Percentiles rank a stretch among this genome's conserved stretches.
Evolutionary conservation across 2,329 filamentous ascomycete species (phyloP).

Genomic region (Microthyrium microscopicum): DNA sequence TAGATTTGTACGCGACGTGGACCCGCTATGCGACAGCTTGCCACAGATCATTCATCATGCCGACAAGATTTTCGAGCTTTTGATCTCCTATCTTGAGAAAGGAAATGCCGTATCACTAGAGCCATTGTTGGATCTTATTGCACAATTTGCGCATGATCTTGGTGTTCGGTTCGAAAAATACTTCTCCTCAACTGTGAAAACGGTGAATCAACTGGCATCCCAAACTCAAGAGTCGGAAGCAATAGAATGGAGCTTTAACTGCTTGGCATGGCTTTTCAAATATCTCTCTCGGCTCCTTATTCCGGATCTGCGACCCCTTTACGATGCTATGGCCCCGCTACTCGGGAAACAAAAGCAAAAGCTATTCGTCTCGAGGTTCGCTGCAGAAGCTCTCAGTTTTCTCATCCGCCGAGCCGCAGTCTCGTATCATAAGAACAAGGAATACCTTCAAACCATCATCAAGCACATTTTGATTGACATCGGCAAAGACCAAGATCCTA

Average conservation of each 20-base stretch:
- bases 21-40: constrained; percentile 71
- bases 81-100: constrained; percentile 60
- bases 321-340: constrained; percentile 66
- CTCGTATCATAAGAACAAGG: constrained; percentile 54
- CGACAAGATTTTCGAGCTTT: constrained; percentile 61
- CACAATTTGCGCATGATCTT: constrained; percentile 88
- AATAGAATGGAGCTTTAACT: constrained; percentile 96
- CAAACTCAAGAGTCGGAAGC: constrained; percentile 66
- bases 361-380: constrained; percentile 76
- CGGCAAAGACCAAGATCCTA: constrained; percentile 39
- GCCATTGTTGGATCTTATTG: constrained; percentile 71
- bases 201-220: constrained; percentile 64
- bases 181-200: constrained; percentile 56
- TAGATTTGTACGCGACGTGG: constrained; percentile 57
- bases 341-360: constrained; percentile 72
- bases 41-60: constrained; percentile 86
- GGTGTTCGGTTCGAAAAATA: constrained; percentile 77
- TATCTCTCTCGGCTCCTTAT: constrained; percentile 80
- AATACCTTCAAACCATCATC: constrained; percentile 54
- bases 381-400: constrained; percentile 89
- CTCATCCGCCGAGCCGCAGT: constrained; percentile 76
- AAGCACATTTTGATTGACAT: constrained; percentile 45
- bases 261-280: constrained; percentile 91
- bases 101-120: constrained; percentile 70
- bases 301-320: constrained; percentile 69